Base-by-base conservation (phyloP, 371 early-diverging fungal species). In the Umbelopsis sp. region DNA sequence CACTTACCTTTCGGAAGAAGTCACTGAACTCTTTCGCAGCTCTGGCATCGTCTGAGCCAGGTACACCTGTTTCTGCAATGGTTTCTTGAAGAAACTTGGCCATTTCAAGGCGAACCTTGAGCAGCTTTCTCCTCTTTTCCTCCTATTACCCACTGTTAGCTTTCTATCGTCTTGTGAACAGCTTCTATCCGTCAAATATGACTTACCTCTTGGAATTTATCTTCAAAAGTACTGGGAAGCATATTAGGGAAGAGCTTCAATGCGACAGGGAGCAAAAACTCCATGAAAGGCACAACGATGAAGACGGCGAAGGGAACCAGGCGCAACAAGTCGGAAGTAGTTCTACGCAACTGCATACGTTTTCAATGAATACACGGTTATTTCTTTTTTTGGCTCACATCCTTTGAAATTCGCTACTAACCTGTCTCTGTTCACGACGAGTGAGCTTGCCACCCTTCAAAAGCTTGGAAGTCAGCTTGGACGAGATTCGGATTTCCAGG, bases 161-260 rank as follows among this genome's bases (percentile, higher is more conserved):
- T 29, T 32, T 32, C 35, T 29, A 51, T 20, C 11, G 4, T 62
- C 14, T 24, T n/a, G 41, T 50, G n/a, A 14, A 44, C 3, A 1
- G 14, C 24, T 6, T 10, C 62, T 11, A 37, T 44, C 20, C 50
- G 9, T 25, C 9, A 11, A 20, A 46, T 5, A 45, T 16, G 14
- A 63, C 63, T 74, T 76, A 88, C 91, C 78, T 86, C 92, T 70
- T 88, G 87, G 72, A 86, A 92, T 78, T 95, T 93, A 87, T 92
- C 91, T 78, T 96, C 96, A 78, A 94, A 99, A 4, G 99, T 97
- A 69, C 93, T 92, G 4, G 99, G 99, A 46, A 99, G 79, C 95
- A 99, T 96, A 75, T 96, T 93, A 44, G 99, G 99, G 91, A 97
- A 99, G 57, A 99, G 78, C 76, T 94, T 93, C 44, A 99, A 81